Evolutionary conservation across 148 eudicot genomes (phyloP).

Genomic region (Pouteria glomerata): DNA sequence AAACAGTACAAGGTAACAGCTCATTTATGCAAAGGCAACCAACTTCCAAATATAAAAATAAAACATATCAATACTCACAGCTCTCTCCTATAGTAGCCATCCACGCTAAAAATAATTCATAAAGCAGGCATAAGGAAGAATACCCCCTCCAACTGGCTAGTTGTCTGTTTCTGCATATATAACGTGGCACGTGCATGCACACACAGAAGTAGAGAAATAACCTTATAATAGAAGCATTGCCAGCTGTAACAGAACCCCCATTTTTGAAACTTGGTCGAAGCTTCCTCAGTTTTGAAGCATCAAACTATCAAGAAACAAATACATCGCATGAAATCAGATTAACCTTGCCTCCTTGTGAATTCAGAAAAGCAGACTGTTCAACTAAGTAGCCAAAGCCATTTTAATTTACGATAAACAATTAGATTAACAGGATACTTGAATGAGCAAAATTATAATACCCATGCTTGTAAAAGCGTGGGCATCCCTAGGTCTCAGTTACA

Average conservation of each 20-base stretch:
- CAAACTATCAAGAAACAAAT: conserved; percentile 45
- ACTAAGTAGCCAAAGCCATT: not conserved
- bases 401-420: not conserved
- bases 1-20: not conserved
- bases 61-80: not conserved
- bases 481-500: not conserved
- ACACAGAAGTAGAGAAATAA: conserved; percentile 23
- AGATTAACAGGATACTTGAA: not conserved
- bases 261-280: conserved; percentile 85
- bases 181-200: not conserved
- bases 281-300: conserved; percentile 71
- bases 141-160: not conserved
- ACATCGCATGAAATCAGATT: no score
- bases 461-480: not conserved
- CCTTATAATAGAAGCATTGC: conserved; percentile 96
- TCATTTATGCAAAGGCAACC: not conserved
- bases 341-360: not conserved
- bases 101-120: not conserved
- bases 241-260: conserved; percentile 91
- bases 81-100: not conserved
- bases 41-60: not conserved
- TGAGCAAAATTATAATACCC: not conserved
- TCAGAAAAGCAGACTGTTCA: not conserved
- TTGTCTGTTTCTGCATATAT: not conserved
- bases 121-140: not conserved